Percentiles rank a stretch among this genome's conserved stretches.
phyloP scores from a whole-genome alignment of 2,329 filamentous ascomycete genomes.

The Lasiodiplodia hormozganensis region DNA sequence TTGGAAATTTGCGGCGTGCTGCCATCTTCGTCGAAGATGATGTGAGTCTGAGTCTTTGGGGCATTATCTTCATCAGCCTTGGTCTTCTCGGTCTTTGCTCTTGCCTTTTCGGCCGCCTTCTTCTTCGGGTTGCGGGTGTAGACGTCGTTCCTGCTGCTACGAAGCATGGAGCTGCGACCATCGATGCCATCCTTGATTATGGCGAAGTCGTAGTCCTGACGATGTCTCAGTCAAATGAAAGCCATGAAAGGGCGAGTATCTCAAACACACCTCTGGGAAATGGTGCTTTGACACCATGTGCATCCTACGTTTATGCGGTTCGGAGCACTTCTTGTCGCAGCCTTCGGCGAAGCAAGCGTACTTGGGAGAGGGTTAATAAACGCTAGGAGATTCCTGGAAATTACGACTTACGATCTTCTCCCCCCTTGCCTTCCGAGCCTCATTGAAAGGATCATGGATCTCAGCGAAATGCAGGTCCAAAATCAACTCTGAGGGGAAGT shows the following conservation, averaged over 20 bases:
- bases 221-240: not conserved
- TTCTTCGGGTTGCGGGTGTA: not conserved
- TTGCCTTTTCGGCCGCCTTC: not conserved
- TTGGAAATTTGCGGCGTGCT: not conserved
- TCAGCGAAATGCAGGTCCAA: slow-evolving; percentile 87
- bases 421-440: slow-evolving; percentile 75
- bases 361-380: slow-evolving; percentile 50
- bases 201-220: slow-evolving; percentile 48
- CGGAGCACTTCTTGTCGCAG: slow-evolving; percentile 84
- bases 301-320: slow-evolving; percentile 80
- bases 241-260: not conserved
- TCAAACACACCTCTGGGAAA: slow-evolving; percentile 69
- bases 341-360: slow-evolving; percentile 89
- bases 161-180: slow-evolving; percentile 77
- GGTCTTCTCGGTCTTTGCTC: not conserved
- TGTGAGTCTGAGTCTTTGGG: slow-evolving; percentile 4
- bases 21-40: slow-evolving; percentile 13
- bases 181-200: slow-evolving; percentile 92
- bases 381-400: not conserved
- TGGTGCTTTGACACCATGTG: slow-evolving; percentile 95
- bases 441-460: slow-evolving; percentile 82
- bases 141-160: slow-evolving; percentile 30
- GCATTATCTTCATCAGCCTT: not conserved
- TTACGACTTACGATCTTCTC: slow-evolving; percentile 76
- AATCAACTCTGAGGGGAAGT: slow-evolving; percentile 85